These are phyloP conservation scores for Calocera viscosa DNA, from an alignment of 768 basidiomycete species.

Conservation along the genomic window DNA sequence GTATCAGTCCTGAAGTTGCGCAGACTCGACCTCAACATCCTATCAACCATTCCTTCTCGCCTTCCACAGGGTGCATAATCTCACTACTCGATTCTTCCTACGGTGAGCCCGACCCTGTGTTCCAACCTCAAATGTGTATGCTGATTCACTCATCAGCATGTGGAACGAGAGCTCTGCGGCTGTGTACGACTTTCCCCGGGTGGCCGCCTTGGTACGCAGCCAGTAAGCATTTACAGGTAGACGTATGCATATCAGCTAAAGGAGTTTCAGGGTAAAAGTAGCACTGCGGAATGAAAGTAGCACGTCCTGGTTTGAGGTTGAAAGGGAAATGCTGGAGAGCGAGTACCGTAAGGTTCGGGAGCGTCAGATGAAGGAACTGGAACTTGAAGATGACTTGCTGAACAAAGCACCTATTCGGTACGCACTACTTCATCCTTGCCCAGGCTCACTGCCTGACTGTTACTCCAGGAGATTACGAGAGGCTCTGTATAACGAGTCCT, in stretches of 20 bases:
- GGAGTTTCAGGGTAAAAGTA: slow-evolving; percentile 48
- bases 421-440: slow-evolving; percentile 21
- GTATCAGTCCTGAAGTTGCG: slow-evolving; percentile 9
- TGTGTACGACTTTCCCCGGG: slow-evolving; percentile 59
- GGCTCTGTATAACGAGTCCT: slow-evolving; percentile 80
- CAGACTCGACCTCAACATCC: slow-evolving; percentile 66
- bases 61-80: slow-evolving; percentile 62
- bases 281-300: slow-evolving; percentile 62
- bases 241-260: slow-evolving; percentile 13
- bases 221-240: too few relatives aligned
- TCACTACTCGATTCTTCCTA: slow-evolving; percentile 79
- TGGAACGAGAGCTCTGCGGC: slow-evolving; percentile 81
- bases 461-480: slow-evolving; percentile 58
- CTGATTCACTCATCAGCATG: slow-evolving; percentile 33
- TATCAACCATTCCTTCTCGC: slow-evolving; percentile 84
- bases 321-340: slow-evolving; percentile 63
- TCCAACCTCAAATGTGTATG: neutral
- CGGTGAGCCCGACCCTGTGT: slow-evolving; percentile 26
- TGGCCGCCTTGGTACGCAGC: slow-evolving; percentile 65
- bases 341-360: slow-evolving; percentile 80
- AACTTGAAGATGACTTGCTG: slow-evolving; percentile 74
- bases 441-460: neutral
- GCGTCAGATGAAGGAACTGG: slow-evolving; percentile 80
- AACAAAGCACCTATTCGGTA: slow-evolving; percentile 78
- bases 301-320: slow-evolving; percentile 72